Base-by-base conservation (phyloP, 441 rosid genomes). In the Populus hybrid region DNA sequence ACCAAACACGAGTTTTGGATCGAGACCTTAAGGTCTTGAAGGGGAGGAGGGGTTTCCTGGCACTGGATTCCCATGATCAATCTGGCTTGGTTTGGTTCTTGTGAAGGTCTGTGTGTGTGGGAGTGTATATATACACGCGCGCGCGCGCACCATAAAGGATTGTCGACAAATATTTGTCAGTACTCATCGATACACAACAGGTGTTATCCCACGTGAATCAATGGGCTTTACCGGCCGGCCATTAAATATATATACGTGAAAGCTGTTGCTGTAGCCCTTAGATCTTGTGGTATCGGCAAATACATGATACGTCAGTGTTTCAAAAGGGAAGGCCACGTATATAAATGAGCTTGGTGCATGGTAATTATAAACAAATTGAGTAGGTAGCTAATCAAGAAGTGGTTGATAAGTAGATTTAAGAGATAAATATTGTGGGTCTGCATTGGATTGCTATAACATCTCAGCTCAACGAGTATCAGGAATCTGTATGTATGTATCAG, bases 21-120 rank as follows among this genome's bases (percentile, higher is more conserved):
- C 5, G 79, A 84, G 50, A 91, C 85, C 18, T 86, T 89, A 28
- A 94, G 91, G 80, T 89, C 90, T 78, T 86, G 82, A 40, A 78
- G 75, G 78, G 83, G 87, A 63, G 76, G 70, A 68, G 79, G 71
- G 28, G 77, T 36, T 64, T 84, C 86, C 67, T 67, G 79, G 82
- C 14, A 46, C 21, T 80, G 26, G 76, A 79, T n/a, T 70, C 82
- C 86, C 97, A 90, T 86, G 40, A 10, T 77, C 32, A 18, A n/a
- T 2, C 63, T 42, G 61, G 21, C 1, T 9, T 21, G 28, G 0
- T 7, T 23, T 2, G n/a, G 0, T 7, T 46, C 69, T 10, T 12
- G n/a, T 1, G 5, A 50, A 14, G 26, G 32, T 21, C 26, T 19
- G 21, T 28, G 30, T 28, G 30, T 28, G 30, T 28, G 30, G 2